phyloP scores from a whole-genome alignment of 2,329 filamentous ascomycete genomes.

The Gnomoniopsis smithogilvyi region DNA sequence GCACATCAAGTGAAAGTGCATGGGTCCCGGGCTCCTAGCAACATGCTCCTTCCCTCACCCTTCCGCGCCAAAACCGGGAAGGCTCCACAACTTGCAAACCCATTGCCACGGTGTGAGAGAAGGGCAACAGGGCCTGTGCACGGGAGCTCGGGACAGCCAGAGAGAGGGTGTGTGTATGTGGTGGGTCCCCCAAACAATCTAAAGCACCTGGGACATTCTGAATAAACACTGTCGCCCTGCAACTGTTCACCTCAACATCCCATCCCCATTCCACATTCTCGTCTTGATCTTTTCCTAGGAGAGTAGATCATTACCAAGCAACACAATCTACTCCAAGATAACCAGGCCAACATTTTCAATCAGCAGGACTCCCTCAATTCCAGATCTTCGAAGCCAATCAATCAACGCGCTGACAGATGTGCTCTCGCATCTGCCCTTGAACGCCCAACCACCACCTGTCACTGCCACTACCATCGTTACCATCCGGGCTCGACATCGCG shows the following conservation, averaged over 20 bases:
- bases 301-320: constrained; percentile 3
- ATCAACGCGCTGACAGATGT: constrained; percentile 6
- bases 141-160: background rate
- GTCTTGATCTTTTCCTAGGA: background rate
- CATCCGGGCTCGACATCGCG: background rate
- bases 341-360: constrained; percentile 5
- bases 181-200: constrained; percentile 5
- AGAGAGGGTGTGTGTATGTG: background rate
- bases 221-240: constrained; percentile 6
- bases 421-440: background rate
- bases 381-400: background rate
- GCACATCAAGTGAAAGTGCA: background rate
- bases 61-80: background rate
- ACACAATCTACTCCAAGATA: background rate
- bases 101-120: background rate
- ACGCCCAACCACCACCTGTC: background rate
- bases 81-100: constrained; percentile 1
- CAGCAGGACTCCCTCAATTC: constrained; percentile 6
- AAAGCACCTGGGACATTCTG: background rate
- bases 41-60: background rate
- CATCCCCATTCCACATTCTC: background rate
- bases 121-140: background rate
- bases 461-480: background rate
- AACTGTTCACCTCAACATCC: background rate
- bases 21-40: background rate